Conservation (phyloP, 2,329 filamentous ascomycete genomes). For the Ophiosphaerella narmari region DNA sequence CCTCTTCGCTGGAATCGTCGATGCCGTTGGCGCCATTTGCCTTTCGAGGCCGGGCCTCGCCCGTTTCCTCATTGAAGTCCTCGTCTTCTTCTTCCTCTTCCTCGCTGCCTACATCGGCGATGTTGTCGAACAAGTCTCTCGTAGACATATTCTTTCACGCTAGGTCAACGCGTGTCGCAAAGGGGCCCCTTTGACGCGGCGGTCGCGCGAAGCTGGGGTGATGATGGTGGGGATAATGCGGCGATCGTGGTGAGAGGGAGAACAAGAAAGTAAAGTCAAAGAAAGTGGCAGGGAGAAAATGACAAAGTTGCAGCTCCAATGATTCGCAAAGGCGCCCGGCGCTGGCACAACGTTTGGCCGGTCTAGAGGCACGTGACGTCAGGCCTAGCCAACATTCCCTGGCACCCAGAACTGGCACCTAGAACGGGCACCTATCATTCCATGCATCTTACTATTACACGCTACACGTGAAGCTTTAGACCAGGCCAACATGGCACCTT, state of each 20-base stretch:
- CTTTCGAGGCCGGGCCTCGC: constrained; percentile 26
- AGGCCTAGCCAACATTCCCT: no score
- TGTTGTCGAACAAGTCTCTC: constrained; percentile 76
- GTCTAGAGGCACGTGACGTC: no score
- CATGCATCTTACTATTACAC: no score
- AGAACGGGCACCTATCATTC: no score
- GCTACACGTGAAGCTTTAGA: background rate
- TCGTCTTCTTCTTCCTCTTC: constrained; percentile 49
- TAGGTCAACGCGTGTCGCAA: constrained; percentile 24
- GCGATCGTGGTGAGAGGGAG: constrained; percentile 23
- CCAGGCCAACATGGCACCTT: background rate
- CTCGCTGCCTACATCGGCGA: constrained; percentile 78
- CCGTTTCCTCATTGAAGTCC: constrained; percentile 41
- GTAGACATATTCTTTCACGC: constrained; percentile 30
- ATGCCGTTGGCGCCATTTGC: constrained; percentile 37
- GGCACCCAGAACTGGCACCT: no score
- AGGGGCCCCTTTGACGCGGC: constrained; percentile 12
- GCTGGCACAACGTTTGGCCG: no score
- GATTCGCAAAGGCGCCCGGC: no score
- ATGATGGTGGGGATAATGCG: constrained; percentile 12
- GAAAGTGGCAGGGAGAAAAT: background rate
- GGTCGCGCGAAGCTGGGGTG: constrained; percentile 14
- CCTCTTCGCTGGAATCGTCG: constrained; percentile 47
- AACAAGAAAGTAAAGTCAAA: background rate
- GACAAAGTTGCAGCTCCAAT: background rate